Base-by-base conservation (phyloP, 257 asterid species). In the Henckelia pumila region DNA sequence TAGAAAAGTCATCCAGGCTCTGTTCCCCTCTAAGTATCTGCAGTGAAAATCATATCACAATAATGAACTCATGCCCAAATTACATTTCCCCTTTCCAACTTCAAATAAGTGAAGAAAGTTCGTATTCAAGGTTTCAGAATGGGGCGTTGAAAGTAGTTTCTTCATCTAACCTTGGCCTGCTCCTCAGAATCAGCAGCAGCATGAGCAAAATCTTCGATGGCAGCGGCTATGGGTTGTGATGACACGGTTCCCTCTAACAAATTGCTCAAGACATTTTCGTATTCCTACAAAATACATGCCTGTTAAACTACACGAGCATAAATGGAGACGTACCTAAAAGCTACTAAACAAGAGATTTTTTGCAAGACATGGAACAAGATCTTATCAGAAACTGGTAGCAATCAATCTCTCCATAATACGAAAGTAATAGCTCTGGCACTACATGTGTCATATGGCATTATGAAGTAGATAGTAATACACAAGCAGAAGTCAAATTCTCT, bases 81-180 rank as follows among this genome's bases (percentile, higher is more conserved):
- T 13, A 11, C 5, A 40, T 40, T 40, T 40, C 5, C 17, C n/a
- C 14, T 35, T 35, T 35, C 44, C 25, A 32, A 68, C 30, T 19
- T 17, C 19, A 17, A 59, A 35, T 62, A 50, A 24, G 21, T 24
- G n/a, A 16, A 57, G 20, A 20, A 56, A 59, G 2, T n/a, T 63
- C 24, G 24, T 14, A 53, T 14, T 40, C 50, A 3, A 10, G 49
- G 22, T 35, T 25, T 17, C 23, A 50, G 44, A 14, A 56, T 20
- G 50, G 16, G 61, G 64, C 37, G 35, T 66, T 28, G 30, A 22
- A 35, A 52, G 8, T 61, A 61, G 63, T 35, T 40, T 13, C 17
- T 77, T 61, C 37, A 13, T 69, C 78, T 61, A 72, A 93, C 97
- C 96, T 90, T 76, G 58, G 75, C 67, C 82, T 93, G 87, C 75